Conservation (phyloP, 1,284 basidiomycete genomes). For the Ganoderma sp. region DNA sequence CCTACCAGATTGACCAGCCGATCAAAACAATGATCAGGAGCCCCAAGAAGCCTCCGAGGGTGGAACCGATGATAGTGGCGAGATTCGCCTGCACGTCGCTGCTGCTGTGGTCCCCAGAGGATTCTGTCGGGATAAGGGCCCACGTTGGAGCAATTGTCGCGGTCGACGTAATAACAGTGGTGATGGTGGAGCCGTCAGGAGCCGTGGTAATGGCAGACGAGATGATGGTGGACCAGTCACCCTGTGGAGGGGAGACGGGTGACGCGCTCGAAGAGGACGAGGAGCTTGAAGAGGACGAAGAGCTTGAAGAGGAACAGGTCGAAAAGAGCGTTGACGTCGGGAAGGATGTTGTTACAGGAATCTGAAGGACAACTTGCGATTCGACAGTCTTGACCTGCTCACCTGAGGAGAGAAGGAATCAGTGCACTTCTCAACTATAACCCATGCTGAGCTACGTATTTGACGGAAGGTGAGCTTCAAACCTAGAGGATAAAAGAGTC, state of each 20-base stretch:
- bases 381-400: constrained; percentile 31
- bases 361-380: constrained; percentile 30
- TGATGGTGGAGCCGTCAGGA: constrained; percentile 31
- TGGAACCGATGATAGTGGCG: constrained; percentile 38
- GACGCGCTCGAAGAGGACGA: constrained; percentile 5
- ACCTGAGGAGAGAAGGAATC: constrained; percentile 17
- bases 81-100: constrained; percentile 17
- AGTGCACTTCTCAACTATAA: not conserved
- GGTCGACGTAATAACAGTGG: constrained; percentile 28
- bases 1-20: constrained; percentile 38
- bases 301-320: constrained; percentile 26
- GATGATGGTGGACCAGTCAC: constrained; percentile 6
- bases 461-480: not conserved
- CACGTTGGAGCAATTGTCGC: constrained; percentile 29
- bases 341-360: constrained; percentile 26
- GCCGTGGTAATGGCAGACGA: constrained; percentile 28
- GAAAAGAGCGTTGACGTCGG: constrained; percentile 37
- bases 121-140: constrained; percentile 6
- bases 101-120: constrained; percentile 12
- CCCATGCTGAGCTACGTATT: not conserved
- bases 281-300: too few relatives aligned
- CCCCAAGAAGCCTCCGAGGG: constrained; percentile 40
- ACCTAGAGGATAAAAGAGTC: not conserved
- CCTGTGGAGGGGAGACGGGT: not conserved
- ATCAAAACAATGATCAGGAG: constrained; percentile 33